These are phyloP conservation scores for Coemansia reversa DNA, from an alignment of 192 early-diverging fungal genomes.

Conservation along the genomic window DNA sequence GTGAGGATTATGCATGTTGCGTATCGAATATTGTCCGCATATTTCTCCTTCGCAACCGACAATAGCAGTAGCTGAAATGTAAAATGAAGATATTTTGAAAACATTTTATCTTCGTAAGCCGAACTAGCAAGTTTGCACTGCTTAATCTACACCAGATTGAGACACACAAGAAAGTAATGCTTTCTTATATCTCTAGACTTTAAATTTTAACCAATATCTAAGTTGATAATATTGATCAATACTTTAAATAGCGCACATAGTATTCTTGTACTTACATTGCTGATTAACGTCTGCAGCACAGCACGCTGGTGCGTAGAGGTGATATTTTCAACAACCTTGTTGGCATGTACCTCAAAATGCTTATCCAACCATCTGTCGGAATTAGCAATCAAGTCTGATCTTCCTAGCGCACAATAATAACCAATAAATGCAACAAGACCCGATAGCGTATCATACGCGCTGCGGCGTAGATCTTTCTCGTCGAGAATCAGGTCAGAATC, in stretches of 20 bases:
- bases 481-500: constrained; percentile 12
- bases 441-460: constrained; percentile 30
- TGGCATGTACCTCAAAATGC: neutral
- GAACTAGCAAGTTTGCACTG: constrained; percentile 10
- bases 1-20: constrained; percentile 23
- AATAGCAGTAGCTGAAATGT: constrained; percentile 32
- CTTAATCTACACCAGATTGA: constrained; percentile 26
- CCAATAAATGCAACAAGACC: constrained; percentile 27
- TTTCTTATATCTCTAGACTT: too few species aligned
- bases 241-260: neutral
- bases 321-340: neutral
- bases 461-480: constrained; percentile 13
- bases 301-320: neutral
- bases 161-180: neutral
- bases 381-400: constrained; percentile 25
- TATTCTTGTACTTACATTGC: constrained; percentile 4
- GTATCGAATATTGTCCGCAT: constrained; percentile 26
- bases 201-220: too few species aligned
- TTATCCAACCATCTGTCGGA: neutral
- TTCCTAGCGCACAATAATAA: constrained; percentile 36
- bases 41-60: constrained; percentile 27
- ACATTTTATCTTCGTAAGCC: constrained; percentile 12
- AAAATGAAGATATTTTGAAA: constrained; percentile 17
- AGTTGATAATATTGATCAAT: neutral
- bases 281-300: neutral